These are phyloP conservation scores for Effrenium voratum DNA, from an alignment of 73 alveolate species.

Conservation along the genomic window DNA sequence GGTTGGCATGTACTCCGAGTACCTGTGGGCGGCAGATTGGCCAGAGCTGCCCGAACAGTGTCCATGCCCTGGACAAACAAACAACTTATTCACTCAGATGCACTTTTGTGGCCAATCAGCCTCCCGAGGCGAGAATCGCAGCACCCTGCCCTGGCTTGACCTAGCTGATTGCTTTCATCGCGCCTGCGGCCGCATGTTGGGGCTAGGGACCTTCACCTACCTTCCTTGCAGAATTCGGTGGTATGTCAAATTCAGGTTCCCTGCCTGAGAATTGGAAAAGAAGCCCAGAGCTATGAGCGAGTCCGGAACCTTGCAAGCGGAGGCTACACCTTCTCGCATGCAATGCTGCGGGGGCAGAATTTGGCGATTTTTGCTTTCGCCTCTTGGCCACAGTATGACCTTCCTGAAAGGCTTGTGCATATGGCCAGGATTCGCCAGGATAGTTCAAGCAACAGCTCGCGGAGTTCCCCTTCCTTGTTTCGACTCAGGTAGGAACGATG, in stretches of 20 bases:
- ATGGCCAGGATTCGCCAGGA: neutral
- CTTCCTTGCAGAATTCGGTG: neutral
- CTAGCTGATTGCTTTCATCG: conserved; percentile 86
- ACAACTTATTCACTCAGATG: neutral
- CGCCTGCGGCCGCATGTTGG: too few species aligned
- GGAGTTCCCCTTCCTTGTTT: neutral
- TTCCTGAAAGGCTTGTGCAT: neutral
- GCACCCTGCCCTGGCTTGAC: conserved; percentile 59
- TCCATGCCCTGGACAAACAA: neutral
- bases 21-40: conserved; percentile 93
- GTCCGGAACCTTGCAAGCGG: neutral
- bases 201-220: neutral
- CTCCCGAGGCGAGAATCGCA: conserved; percentile 40
- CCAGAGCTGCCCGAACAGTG: conserved; percentile 74
- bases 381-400: neutral
- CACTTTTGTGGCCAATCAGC: neutral
- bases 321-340: conserved; percentile 88
- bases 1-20: conserved; percentile 82
- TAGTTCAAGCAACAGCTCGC: neutral
- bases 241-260: neutral
- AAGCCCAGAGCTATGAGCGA: neutral
- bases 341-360: conserved; percentile 92
- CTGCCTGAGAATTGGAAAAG: neutral
- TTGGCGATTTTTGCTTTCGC: conserved; percentile 67
- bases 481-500: conserved; percentile 37